These are phyloP conservation scores for Penicillium argentinense DNA, from an alignment of 495 filamentous ascomycete species.

Conservation along the genomic window DNA sequence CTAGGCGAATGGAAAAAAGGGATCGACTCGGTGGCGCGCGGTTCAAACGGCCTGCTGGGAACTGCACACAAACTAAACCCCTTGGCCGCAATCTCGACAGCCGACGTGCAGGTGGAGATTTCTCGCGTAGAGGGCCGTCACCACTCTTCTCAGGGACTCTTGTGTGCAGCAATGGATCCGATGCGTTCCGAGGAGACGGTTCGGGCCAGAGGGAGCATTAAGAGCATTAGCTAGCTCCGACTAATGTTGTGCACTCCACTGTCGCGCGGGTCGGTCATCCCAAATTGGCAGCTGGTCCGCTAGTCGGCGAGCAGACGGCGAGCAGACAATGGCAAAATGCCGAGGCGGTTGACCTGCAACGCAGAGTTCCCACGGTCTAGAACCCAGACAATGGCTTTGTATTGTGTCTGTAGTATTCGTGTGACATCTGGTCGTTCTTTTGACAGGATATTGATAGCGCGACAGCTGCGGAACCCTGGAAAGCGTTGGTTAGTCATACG, in stretches of 20 bases:
- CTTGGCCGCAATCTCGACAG: not conserved
- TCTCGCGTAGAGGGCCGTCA: not conserved
- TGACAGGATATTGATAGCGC: not conserved
- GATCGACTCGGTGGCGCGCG: slow-evolving; percentile 5
- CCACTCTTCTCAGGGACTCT: not conserved
- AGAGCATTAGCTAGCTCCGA: not conserved
- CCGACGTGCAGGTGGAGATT: not conserved
- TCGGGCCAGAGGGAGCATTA: not conserved
- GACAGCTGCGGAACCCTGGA: too few species aligned
- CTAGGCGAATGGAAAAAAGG: slow-evolving; percentile 2
- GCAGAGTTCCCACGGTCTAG: too few species aligned
- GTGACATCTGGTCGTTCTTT: not conserved
- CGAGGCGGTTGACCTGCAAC: too few species aligned
- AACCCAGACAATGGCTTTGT: not conserved
- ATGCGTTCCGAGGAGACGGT: not conserved
- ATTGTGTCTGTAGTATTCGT: not conserved
- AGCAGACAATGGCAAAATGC: too few species aligned
- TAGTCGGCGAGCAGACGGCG: not conserved
- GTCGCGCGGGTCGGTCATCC: slow-evolving; percentile 1
- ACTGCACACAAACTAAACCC: not conserved
- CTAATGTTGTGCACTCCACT: slow-evolving; percentile 10
- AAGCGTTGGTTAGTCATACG: too few species aligned
- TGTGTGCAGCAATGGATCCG: not conserved
- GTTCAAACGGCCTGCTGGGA: not conserved
- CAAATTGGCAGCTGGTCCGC: slow-evolving; percentile 8